These are phyloP conservation scores for Kluyveromyces starmeri DNA, from an alignment of 805 yeast genomes.

Conservation along the genomic window DNA sequence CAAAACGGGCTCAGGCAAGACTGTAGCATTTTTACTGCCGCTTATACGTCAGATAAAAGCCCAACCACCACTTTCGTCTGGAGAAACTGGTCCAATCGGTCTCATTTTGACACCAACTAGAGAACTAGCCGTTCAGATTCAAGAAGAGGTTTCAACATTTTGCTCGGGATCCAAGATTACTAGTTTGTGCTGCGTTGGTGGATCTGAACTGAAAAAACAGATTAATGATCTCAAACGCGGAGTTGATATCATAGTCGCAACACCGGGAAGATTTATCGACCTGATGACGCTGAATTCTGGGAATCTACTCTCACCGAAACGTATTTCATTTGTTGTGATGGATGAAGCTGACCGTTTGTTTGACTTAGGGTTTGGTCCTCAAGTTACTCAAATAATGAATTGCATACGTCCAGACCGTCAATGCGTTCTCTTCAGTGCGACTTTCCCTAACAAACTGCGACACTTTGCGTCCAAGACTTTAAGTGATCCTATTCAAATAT, in stretches of 20 bases:
- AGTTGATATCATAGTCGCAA: constrained; percentile 75
- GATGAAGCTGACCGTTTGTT: constrained; percentile 97
- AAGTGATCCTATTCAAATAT: constrained; percentile 58
- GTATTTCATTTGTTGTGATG: constrained; percentile 74
- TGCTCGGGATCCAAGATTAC: constrained; percentile 31
- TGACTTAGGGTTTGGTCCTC: constrained; percentile 97
- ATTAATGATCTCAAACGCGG: constrained; percentile 73
- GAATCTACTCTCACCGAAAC: constrained; percentile 48
- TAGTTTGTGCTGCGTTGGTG: constrained; percentile 84
- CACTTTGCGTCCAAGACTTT: constrained; percentile 59
- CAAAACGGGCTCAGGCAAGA: constrained; percentile 94
- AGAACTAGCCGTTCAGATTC: constrained; percentile 81
- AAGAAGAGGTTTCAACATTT: constrained; percentile 55
- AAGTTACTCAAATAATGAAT: constrained; percentile 68
- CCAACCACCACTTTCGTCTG: constrained; percentile 41
- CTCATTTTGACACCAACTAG: constrained; percentile 84
- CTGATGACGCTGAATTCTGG: constrained; percentile 77
- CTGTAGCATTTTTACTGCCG: constrained; percentile 80
- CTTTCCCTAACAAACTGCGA: constrained; percentile 79
- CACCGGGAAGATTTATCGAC: constrained; percentile 94
- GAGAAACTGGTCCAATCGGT: constrained; percentile 68
- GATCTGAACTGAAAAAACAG: constrained; percentile 73
- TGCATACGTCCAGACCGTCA: constrained; percentile 81
- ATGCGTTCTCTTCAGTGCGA: constrained; percentile 87
- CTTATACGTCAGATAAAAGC: constrained; percentile 75